These are phyloP conservation scores for Xylaria multiplex DNA, from an alignment of 2,329 filamentous ascomycete genomes.

Conservation along the genomic window DNA sequence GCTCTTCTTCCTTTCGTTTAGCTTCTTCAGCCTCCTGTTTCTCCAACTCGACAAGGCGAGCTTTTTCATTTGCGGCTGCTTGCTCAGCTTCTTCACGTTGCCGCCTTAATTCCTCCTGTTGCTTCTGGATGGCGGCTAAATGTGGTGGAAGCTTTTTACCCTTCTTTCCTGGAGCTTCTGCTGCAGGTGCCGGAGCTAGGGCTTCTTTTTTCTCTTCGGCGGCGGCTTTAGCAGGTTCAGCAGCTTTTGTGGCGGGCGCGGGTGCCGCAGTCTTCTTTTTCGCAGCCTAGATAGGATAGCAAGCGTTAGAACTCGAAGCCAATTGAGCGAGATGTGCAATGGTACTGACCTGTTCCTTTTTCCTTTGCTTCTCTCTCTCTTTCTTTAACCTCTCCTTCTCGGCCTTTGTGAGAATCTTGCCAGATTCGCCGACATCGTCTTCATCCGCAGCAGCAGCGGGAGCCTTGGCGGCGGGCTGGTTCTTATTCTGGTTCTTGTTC, in stretches of 20 bases:
- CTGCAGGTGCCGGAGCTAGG: slow-evolving; percentile 52
- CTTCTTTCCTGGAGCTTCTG: slow-evolving; percentile 71
- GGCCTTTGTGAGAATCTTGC: slow-evolving; percentile 89
- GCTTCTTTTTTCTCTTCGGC: slow-evolving; percentile 61
- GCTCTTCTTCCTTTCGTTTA: slow-evolving; percentile 76
- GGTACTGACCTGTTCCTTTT: slow-evolving; percentile 86
- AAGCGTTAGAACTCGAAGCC: slow-evolving; percentile 32
- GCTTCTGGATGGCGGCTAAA: slow-evolving; percentile 78
- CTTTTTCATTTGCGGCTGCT: slow-evolving; percentile 70
- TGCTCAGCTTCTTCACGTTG: slow-evolving; percentile 72
- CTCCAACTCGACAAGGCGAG: slow-evolving; percentile 73
- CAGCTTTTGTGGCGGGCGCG: slow-evolving; percentile 60
- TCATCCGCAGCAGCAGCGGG: slow-evolving; percentile 52
- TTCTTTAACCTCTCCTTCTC: slow-evolving; percentile 98
- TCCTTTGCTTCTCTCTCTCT: slow-evolving; percentile 94
- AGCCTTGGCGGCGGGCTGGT: slow-evolving; percentile 49
- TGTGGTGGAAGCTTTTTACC: slow-evolving; percentile 88
- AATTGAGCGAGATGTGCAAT: slow-evolving; percentile 45
- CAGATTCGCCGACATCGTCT: slow-evolving; percentile 64
- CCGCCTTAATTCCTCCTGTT: slow-evolving; percentile 79
- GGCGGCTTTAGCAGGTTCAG: slow-evolving; percentile 64
- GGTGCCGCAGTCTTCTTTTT: slow-evolving; percentile 76
- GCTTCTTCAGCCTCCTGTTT: slow-evolving; percentile 72
- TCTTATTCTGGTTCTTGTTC: slow-evolving; percentile 58
- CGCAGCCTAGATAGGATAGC: slow-evolving; percentile 66